phyloP scores from a whole-genome alignment of 1,284 basidiomycete genomes.

The Naganishia albida region DNA sequence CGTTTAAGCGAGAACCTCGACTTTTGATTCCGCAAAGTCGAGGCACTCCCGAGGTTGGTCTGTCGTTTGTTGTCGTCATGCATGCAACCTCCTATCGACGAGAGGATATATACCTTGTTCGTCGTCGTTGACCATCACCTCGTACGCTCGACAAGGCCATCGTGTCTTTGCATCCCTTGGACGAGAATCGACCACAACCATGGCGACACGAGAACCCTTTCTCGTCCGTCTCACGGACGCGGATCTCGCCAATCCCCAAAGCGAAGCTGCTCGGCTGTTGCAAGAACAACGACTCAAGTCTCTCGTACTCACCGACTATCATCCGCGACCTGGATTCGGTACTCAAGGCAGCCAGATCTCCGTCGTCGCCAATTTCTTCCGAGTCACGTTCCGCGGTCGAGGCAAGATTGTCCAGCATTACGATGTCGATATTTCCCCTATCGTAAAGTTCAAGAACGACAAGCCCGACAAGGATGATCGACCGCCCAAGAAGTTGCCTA shows the following conservation, averaged over 20 bases:
- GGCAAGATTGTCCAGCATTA: conserved; percentile 46
- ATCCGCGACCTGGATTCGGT: conserved; percentile 40
- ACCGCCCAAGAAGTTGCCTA: conserved; percentile 4
- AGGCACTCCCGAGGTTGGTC: too few species aligned
- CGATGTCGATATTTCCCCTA: conserved; percentile 49
- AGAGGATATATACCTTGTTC: not conserved
- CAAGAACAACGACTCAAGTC: conserved; percentile 28
- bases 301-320: conserved; percentile 30
- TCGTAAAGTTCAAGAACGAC: conserved; percentile 47
- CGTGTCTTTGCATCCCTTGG: not conserved
- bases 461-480: conserved; percentile 23
- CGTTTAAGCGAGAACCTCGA: too few species aligned
- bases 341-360: conserved; percentile 42
- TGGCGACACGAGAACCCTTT: conserved; percentile 5
- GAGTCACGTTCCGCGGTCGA: conserved; percentile 41
- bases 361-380: conserved; percentile 49
- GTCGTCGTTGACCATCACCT: not conserved
- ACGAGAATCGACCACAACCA: not conserved
- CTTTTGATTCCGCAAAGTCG: too few species aligned
- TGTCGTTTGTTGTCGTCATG: too few species aligned
- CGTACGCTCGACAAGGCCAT: not conserved
- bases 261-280: conserved; percentile 22
- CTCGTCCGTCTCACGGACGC: conserved; percentile 21
- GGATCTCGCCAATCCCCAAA: conserved; percentile 26
- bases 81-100: too few species aligned